These are phyloP conservation scores for Quercus robur DNA, from an alignment of 306 rosid species.

Conservation along the genomic window DNA sequence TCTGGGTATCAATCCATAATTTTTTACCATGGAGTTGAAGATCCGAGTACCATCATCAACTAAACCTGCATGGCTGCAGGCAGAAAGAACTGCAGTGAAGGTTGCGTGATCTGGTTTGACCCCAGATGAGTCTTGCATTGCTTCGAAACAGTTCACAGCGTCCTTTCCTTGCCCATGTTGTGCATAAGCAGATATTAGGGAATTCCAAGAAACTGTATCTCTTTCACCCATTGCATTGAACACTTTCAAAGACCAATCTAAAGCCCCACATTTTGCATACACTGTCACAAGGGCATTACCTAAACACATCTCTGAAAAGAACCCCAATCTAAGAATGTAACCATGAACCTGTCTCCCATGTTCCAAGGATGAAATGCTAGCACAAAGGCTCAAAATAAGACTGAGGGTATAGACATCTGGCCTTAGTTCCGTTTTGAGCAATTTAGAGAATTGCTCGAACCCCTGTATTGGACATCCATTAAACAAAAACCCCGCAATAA, in stretches of 20 bases:
- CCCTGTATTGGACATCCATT: slow-evolving; percentile 54
- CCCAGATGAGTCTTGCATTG: slow-evolving; percentile 43
- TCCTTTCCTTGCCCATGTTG: slow-evolving; percentile 75
- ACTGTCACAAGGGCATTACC: slow-evolving; percentile 60
- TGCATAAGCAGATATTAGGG: slow-evolving; percentile 73
- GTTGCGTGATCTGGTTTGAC: slow-evolving; percentile 67
- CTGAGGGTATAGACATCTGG: slow-evolving; percentile 62
- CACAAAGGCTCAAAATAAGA: slow-evolving; percentile 62
- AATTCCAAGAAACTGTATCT: slow-evolving; percentile 72
- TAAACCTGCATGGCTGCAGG: slow-evolving; percentile 78
- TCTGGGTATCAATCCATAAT: slow-evolving; percentile 37
- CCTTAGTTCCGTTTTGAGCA: slow-evolving; percentile 44
- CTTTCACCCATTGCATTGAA: slow-evolving; percentile 58
- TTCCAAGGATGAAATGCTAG: slow-evolving; percentile 53
- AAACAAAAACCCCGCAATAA: slow-evolving; percentile 55
- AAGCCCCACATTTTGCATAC: slow-evolving; percentile 74
- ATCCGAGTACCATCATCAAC: slow-evolving; percentile 54
- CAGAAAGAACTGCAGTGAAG: slow-evolving; percentile 71
- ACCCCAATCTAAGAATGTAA: slow-evolving; percentile 42
- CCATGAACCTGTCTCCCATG: slow-evolving; percentile 73
- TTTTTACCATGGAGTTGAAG: slow-evolving; percentile 55
- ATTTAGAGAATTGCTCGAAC: slow-evolving; percentile 44
- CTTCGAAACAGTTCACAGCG: slow-evolving; percentile 58
- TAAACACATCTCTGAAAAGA: slow-evolving; percentile 42
- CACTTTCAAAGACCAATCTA: slow-evolving; percentile 53